Base-by-base conservation (phyloP, 108 stramenopile genomes). In the Asterionellopsis glacialis region DNA sequence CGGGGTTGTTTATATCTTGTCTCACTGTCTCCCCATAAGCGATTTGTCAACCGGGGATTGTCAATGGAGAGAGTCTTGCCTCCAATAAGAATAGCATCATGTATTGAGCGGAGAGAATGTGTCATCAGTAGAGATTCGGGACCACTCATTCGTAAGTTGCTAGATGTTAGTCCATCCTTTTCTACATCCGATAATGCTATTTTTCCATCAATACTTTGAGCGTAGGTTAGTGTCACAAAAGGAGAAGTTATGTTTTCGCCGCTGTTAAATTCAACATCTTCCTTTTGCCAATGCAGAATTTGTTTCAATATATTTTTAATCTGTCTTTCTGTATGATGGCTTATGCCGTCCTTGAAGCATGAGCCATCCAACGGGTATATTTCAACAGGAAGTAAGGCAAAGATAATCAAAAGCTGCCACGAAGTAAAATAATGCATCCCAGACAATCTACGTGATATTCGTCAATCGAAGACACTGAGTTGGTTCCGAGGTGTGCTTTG, bases 61-160 rank as follows among this genome's bases (percentile, higher is more conserved):
- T 91, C 90, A 18, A 77, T 41, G 14, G 68, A 22, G 19, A 91
- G 68, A 12, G 90, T 91, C 16, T 57, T 63, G 10, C 90, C 86
- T 19, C 90, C 90, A 6, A 91, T 72, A 64, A 91, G 45, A 39
- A 92, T 81, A 0, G 78, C 91, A 60, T 92, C 87, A 61, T 88
- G 85, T 28, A 83, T 68, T 51, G 84, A 80, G 41, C 91, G 69
- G 22, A 92, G 64, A 22, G 61, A 79, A 61, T 92, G 91, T 4
- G 91, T 92, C 57, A 92, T 53, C 4, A 55, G 40, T 4, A 87
- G 47, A 1, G 87, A 85, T 57, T 77, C 69, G 11, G 59, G 64
- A 1, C 87, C 74, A 45, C 85, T 87, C 11, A 92, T 44, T 1
- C 72, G 57, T 50, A 81, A 61, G 45, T 88, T 92, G 41, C 73